These are phyloP conservation scores for Aureococcus anophagefferens DNA, from an alignment of 108 stramenopile species.

Conservation along the genomic window DNA sequence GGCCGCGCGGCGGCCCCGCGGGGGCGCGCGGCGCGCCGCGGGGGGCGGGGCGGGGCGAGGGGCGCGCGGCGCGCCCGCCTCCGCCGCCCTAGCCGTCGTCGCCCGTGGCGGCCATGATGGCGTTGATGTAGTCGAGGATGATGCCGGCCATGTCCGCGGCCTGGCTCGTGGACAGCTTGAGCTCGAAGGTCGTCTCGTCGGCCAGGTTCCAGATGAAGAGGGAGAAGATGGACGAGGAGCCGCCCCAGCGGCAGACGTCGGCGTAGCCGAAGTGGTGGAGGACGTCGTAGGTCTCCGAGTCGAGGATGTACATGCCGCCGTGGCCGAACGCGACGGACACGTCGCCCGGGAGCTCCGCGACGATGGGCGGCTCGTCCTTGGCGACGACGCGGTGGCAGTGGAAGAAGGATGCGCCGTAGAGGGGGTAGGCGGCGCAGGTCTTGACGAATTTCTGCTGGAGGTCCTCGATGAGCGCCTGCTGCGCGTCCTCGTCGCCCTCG, in stretches of 20 bases:
- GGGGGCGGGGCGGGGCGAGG: no score
- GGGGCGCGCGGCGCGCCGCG: no score
- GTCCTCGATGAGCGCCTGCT: background rate
- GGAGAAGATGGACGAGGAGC: constrained; percentile 41
- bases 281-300: constrained; percentile 18
- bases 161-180: constrained; percentile 35
- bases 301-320: constrained; percentile 48
- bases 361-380: constrained; percentile 3
- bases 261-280: constrained; percentile 42
- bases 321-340: constrained; percentile 39
- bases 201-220: constrained; percentile 39
- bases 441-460: constrained; percentile 12
- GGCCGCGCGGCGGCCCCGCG: no score
- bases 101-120: no score
- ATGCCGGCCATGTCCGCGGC: constrained; percentile 51
- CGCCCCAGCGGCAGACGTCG: constrained; percentile 55
- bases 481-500: background rate
- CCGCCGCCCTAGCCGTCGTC: no score
- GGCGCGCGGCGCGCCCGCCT: no score
- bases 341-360: constrained; percentile 30
- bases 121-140: constrained; percentile 54
- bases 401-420: constrained; percentile 52
- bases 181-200: constrained; percentile 35
- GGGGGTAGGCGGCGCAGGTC: constrained; percentile 1
- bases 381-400: constrained; percentile 28